These are phyloP conservation scores for Phalaenopsis hybrid DNA, from an alignment of 116 monocot species.

Conservation along the genomic window DNA sequence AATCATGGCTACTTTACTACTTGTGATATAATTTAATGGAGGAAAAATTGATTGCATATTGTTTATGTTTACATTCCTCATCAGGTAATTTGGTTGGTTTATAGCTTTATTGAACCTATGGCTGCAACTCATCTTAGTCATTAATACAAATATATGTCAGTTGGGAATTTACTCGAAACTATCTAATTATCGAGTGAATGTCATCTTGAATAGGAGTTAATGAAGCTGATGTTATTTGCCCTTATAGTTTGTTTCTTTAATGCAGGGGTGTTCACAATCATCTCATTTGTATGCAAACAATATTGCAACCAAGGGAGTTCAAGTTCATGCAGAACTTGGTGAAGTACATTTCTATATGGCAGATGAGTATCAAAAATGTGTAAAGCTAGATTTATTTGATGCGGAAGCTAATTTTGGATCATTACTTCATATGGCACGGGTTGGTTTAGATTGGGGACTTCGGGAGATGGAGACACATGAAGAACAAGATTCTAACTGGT, in stretches of 20 bases:
- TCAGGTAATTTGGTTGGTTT: background rate
- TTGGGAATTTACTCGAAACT: background rate
- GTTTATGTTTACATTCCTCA: background rate
- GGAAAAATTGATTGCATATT: background rate
- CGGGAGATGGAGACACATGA: conserved; percentile 54
- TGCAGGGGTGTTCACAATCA: conserved; percentile 86
- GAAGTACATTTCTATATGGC: conserved; percentile 78
- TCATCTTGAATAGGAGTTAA: background rate
- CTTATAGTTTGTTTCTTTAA: conserved; percentile 2
- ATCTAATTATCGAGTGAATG: background rate
- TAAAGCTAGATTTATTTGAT: conserved; percentile 72
- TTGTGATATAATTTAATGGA: background rate
- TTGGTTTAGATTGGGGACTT: conserved; percentile 85
- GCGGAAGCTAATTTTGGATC: conserved; percentile 59
- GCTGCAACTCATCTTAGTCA: background rate
- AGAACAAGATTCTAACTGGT: conserved; percentile 28
- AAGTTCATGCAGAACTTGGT: conserved; percentile 88
- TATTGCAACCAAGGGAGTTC: conserved; percentile 81
- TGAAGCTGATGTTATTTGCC: background rate
- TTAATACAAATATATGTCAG: background rate
- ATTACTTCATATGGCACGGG: conserved; percentile 63
- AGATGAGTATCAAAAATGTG: conserved; percentile 76
- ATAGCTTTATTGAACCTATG: background rate
- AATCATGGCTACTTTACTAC: background rate
- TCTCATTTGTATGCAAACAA: conserved; percentile 96